Base-by-base conservation (phyloP, 106 monocot genomes). In the Apostasia shenzhenica region DNA sequence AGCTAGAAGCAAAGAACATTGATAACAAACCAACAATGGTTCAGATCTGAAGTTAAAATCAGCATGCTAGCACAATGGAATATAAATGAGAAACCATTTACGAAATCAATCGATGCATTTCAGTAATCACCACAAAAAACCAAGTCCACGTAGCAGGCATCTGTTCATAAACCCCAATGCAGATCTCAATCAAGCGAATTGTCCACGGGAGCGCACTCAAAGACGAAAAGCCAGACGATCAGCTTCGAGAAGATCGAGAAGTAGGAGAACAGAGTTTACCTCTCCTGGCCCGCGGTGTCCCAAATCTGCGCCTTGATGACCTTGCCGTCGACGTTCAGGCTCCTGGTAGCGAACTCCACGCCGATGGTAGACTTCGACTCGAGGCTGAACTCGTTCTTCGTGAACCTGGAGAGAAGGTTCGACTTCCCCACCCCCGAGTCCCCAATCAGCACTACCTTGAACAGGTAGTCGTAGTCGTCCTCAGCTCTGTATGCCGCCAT, bases 251-350 rank as follows among this genome's bases (percentile, higher is more conserved):
- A 8, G 13, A 4, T 45, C 13, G 8, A 45, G 12, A 14, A 66
- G 50, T 14, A 6, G 42, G 66, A 48, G 14, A 66, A 39, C 26
- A 13, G 1, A 2, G 11, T 37, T 48, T 45, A 66, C 66, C 66
- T 66, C n/a, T 66, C 66, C 49, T 66, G 66, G 39, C 66, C 66
- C n/a, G 86, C 83, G 10, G 86, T 90, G 78, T 90, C 90, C 86
- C 89, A 90, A 65, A 90, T 90, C 73, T 90, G 66, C 49, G 66
- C 66, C 66, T 66, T 66, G 66, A 66, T 50, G 66, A 66, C 66
- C 66, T 66, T 66, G 47, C 37, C 9, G 14, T 66, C 66, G 26
- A 66, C 49, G 45, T 50, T 66, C 8, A 66, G 45, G 49, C 66
- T 66, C 66, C 66, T 50, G 14, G 66, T 66, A 37, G 66, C 66